Evolutionary conservation across 352 stramenopile genomes (phyloP), one percentile per base, ranked within the genome.

Genomic region (Pythium rhizo-oryzae): DNA sequence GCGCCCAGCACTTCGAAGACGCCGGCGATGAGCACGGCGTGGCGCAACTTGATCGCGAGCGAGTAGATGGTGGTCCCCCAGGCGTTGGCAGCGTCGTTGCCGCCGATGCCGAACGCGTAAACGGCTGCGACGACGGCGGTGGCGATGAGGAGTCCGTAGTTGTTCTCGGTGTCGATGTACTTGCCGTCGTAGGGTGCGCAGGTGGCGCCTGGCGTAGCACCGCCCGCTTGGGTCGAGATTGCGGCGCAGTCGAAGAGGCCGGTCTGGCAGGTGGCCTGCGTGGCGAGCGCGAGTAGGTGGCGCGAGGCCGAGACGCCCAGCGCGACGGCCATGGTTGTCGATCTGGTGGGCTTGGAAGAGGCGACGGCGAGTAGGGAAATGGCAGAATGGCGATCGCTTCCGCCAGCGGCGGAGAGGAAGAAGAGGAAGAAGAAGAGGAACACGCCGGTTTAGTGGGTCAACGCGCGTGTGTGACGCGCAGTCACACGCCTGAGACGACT

Each of bases 1-100:
- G 87, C 90, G 19, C 91, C 91, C 12, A 80, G 63, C 49, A 93
- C 90, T 61, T 97, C 90, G 58, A 89, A 93, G 25, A 97, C 71
- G 8, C 71, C 70, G 13, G 84, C 89, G 23, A 96, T 69, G 13
- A 94, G 21, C 24, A 94, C 80, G 13, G 89, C 89, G 15, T 25
- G 62, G 86, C 74, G 82, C 23, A 96, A 64, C 12, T 79, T 91
- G 25, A 97, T 71, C 30, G 85, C 84, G 21, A 68, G 66, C 60
- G 93, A 81, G 58, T 89, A 76, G 28, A 97, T 85, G 5, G 81
- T 84, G 37, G 89, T 95, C 15, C 72, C 89, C 74, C 95, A 97
- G n/a, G 89, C 84, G 59, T 97, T 98, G 24, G 84, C 89, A 28
- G 91, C 89, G 79, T 97, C 89, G 75, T 97, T 97, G 8, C 81